Evolutionary conservation across 208 protist genomes (phyloP).

Genomic region (Trypanosoma boissoni): DNA sequence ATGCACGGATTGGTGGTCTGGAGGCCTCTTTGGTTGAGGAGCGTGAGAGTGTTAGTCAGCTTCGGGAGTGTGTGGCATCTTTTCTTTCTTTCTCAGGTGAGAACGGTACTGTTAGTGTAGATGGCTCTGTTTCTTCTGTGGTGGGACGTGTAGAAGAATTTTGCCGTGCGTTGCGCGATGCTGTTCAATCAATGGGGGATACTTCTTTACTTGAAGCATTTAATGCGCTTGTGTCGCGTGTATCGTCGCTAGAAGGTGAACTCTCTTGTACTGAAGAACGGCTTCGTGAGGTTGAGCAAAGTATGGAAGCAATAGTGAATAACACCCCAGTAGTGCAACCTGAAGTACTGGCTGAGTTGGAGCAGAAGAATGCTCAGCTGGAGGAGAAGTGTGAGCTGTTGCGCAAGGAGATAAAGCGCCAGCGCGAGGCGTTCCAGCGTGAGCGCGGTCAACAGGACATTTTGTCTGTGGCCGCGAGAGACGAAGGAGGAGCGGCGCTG

Average conservation of each 20-base stretch:
- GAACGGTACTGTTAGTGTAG: neutral
- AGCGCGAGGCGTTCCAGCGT: slow-evolving; percentile 58
- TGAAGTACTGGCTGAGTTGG: slow-evolving; percentile 18
- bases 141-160: slow-evolving; percentile 6
- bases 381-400: slow-evolving; percentile 80
- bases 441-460: slow-evolving; percentile 28
- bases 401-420: slow-evolving; percentile 69
- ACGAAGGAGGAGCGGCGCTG: slow-evolving; percentile 25
- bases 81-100: neutral
- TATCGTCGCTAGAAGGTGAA: slow-evolving; percentile 4
- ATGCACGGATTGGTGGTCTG: slow-evolving; percentile 36
- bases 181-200: slow-evolving; percentile 20
- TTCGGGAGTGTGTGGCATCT: neutral
- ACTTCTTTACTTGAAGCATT: neutral
- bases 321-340: neutral
- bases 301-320: slow-evolving; percentile 33
- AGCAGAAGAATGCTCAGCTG: slow-evolving; percentile 48
- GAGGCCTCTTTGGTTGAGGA: neutral
- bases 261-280: neutral
- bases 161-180: slow-evolving; percentile 14
- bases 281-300: neutral
- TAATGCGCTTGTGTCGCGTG: neutral
- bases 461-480: neutral
- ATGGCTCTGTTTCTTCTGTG: neutral
- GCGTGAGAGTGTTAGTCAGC: neutral